phyloP scores from a whole-genome alignment of 371 early-diverging fungal species.

The Aphelidium insulamus region DNA sequence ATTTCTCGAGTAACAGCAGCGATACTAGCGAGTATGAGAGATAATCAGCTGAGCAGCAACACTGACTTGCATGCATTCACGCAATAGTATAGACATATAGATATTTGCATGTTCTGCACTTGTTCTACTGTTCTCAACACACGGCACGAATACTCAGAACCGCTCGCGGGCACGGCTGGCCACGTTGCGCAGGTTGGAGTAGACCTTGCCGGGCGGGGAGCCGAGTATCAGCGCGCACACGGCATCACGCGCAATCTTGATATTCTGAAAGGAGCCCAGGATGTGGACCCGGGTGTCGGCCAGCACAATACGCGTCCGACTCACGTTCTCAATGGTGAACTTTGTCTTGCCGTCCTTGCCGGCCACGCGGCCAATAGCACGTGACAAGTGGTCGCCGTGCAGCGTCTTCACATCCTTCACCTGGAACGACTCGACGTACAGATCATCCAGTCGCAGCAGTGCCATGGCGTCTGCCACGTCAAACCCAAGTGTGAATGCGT shows the following conservation, averaged over 20 bases:
- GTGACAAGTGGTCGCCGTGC: constrained; percentile 82
- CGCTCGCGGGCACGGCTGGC: constrained; percentile 84
- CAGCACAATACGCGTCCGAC: constrained; percentile 88
- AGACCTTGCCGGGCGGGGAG: constrained; percentile 94
- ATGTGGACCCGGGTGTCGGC: constrained; percentile 95
- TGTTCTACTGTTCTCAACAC: too few relatives aligned
- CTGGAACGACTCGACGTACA: constrained; percentile 90
- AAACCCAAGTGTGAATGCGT: constrained; percentile 80
- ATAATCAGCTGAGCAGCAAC: too few relatives aligned
- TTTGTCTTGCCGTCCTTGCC: constrained; percentile 97
- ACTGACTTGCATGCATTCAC: too few relatives aligned
- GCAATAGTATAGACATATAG: too few relatives aligned
- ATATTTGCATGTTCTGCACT: too few relatives aligned
- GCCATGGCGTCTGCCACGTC: constrained; percentile 86
- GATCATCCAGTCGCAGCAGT: constrained; percentile 78
- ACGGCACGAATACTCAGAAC: too few relatives aligned
- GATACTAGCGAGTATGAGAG: too few relatives aligned
- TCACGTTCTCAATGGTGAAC: constrained; percentile 89
- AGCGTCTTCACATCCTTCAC: constrained; percentile 95
- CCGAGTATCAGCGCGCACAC: constrained; percentile 89
- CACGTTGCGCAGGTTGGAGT: constrained; percentile 66
- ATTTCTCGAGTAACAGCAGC: too few relatives aligned
- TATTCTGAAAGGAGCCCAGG: constrained; percentile 90
- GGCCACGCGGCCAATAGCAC: constrained; percentile 98
- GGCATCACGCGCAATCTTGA: constrained; percentile 91